Percentiles rank a stretch among this genome's conserved stretches.
These are phyloP conservation scores for Cornus suecica DNA, from an alignment of 148 eudicot genomes.

Conservation along the genomic window DNA sequence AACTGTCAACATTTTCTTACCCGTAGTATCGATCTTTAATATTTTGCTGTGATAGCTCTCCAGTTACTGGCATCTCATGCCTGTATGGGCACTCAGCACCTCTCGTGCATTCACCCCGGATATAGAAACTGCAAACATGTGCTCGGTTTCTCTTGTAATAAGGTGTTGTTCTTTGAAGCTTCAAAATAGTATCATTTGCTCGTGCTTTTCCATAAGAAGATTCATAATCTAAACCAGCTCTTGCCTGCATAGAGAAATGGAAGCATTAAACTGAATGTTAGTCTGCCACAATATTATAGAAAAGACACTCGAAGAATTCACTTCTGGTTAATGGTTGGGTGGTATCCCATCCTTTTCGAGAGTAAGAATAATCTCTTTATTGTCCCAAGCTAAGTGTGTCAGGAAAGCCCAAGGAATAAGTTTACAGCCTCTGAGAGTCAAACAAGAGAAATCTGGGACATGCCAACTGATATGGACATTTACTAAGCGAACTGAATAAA, in stretches of 20 bases:
- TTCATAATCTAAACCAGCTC: constrained; percentile 94
- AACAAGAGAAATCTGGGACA: no score
- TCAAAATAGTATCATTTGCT: constrained; percentile 81
- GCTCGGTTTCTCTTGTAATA: constrained; percentile 98
- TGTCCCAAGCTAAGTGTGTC: no score
- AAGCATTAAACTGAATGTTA: neutral
- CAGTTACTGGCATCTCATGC: constrained; percentile 97
- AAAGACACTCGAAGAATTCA: neutral
- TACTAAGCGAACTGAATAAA: no score
- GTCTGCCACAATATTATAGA: neutral
- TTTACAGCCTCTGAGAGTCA: no score
- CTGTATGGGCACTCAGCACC: constrained; percentile 98
- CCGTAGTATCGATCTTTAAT: constrained; percentile 98
- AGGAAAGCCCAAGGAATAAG: no score
- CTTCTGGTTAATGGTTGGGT: no score
- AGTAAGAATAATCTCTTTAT: no score
- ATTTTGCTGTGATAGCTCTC: constrained; percentile 93
- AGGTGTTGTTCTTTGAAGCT: constrained; percentile 93
- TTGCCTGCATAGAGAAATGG: constrained; percentile 49
- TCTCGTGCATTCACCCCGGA: constrained; percentile 96
- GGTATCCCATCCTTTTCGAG: no score
- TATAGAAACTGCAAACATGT: constrained; percentile 88
- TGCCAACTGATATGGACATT: no score
- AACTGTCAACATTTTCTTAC: constrained; percentile 33
- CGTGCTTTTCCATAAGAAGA: constrained; percentile 81